Evolutionary conservation across 2,329 filamentous ascomycete species (phyloP), one percentile per base, ranked within the genome.

Genomic region (Cryphonectria carpinicola): DNA sequence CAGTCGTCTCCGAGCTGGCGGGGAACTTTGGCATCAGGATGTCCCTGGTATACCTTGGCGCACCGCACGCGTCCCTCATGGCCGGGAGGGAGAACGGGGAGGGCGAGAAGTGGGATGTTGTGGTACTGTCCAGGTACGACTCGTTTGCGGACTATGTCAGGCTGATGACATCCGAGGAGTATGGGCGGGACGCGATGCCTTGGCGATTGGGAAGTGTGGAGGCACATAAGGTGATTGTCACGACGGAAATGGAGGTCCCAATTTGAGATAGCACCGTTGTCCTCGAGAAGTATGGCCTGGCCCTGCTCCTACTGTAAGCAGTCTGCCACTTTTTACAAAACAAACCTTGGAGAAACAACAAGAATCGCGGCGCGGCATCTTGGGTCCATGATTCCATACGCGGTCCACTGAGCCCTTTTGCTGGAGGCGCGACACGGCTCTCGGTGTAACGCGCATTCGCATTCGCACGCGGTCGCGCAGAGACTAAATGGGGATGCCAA

Each of bases 401-500:
- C 58, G 58, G 17, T 61, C 10, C 56, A 39, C 32, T 3, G 58
- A 35, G 32, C 14, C 25, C 19, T 61, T 25, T 11, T 35, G 19
- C 17, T 22, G 5, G 8, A 22, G 54, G 22, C 58, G 58, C 58
- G 58, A 39, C 46, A n/a, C 46, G 22, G 7, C 6, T 49, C 46
- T n/a, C 4, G 22, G 19, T n/a, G 22, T 22, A n/a, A n/a, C 46
- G 46, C 46, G 46, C 46, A 49, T 11, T 13, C 10, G 37, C 37
- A 32, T 39, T 32, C 35, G 58, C 39, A 35, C 58, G 28, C 58
- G 58, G 58, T 61, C 58, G 58, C 58, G 58, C 58, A 32, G 32
- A 13, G 25, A n/a, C 58, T 35, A n/a, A 7, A 39, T 19, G 32
- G n/a, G 46, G 35, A 32, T 10, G 11, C 35, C 32, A 61, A 8